Evolutionary conservation across 805 yeast genomes (phyloP), one percentile per base, ranked within the genome.

Genomic region (Torulaspora indica): DNA sequence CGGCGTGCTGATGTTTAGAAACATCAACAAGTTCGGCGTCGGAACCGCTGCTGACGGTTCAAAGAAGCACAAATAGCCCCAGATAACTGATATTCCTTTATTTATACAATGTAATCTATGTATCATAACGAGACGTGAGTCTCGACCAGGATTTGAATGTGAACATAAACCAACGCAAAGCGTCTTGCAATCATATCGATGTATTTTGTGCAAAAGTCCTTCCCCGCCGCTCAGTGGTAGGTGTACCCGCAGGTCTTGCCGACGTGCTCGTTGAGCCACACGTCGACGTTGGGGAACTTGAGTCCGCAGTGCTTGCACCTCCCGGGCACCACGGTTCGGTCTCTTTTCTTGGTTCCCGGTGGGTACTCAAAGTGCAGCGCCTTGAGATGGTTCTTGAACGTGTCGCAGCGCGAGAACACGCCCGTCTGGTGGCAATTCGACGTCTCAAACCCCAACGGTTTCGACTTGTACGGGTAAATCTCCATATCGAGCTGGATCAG

Each of bases 311-410:
- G 82, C 56, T 81, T 79, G 67, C 97, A 90, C 44, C 70, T 71
- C 6, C 97, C 97, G 15, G 73, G 63, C 33, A 81, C 85, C 40
- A 77, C 74, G 15, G 67, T 63, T 50, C 97, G 75, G 55, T 86
- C 84, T 48, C 77, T 80, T 65, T 88, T 87, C 59, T 81, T 78
- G 3, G 95, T 88, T 5, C 95, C 95, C 31, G 76, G 75, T 4
- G 96, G 96, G 64, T 89, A 89, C 52, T 78, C 83, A 63, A 89
- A 89, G 60, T 89, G 97, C 49, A 89, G 74, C 1, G 96, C 95
- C 62, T 85, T 86, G 49, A 89, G 71, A 66, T 89, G 97, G 66
- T 89, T 89, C 60, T 89, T 89, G 68, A 79, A 89, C 4, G 97
- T 89, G 61, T 89, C 97, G 61, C 96, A 85, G 40, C 97, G 74